Evolutionary conservation across 176 grass and related monocot species (phyloP).

Genomic region (Carex kokanica): DNA sequence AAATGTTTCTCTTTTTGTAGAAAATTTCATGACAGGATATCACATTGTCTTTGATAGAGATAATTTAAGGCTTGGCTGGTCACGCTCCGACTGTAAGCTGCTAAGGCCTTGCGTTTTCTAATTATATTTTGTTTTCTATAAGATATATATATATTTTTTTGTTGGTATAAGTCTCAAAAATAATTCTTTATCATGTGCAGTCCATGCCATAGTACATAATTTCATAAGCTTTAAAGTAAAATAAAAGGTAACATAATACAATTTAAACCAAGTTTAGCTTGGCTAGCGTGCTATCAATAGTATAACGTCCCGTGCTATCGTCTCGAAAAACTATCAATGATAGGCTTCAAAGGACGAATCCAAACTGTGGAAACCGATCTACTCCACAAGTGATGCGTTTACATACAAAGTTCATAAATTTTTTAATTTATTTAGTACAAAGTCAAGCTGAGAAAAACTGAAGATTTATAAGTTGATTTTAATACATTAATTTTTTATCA

Average conservation of each 20-base stretch:
- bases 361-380: too few species aligned
- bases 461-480: too few species aligned
- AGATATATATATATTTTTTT: background rate
- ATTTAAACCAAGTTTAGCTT: too few species aligned
- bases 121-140: background rate
- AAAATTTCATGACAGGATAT: constrained; percentile 94
- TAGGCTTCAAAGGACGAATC: too few species aligned
- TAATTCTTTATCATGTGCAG: background rate
- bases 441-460: too few species aligned
- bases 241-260: background rate
- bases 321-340: too few species aligned
- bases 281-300: too few species aligned
- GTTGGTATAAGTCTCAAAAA: background rate
- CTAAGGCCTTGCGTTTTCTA: background rate
- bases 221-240: background rate
- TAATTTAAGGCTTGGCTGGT: constrained; percentile 78
- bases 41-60: constrained; percentile 80
- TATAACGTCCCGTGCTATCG: too few species aligned
- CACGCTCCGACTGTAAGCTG: constrained; percentile 76
- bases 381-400: too few species aligned
- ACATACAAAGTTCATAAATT: too few species aligned
- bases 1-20: constrained; percentile 31
- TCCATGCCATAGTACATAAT: background rate
- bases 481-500: too few species aligned
- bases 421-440: too few species aligned